A percentile compares a stretch with the other conserved stretches of the same genome.
These are phyloP conservation scores for Monilinia fructigena DNA, from an alignment of 2,329 filamentous ascomycete genomes.

Conservation along the genomic window DNA sequence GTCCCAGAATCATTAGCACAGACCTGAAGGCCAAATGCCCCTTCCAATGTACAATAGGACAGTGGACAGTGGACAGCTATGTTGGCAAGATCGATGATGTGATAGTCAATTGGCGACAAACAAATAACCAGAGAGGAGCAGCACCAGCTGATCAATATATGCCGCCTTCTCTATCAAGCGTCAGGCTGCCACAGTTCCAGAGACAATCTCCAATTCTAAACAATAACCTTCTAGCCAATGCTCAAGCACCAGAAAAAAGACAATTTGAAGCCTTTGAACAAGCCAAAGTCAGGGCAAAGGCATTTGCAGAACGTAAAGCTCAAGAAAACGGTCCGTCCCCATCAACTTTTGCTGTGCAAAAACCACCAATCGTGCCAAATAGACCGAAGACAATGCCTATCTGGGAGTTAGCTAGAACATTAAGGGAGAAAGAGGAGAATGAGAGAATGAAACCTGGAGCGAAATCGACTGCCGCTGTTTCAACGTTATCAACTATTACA, in stretches of 20 bases:
- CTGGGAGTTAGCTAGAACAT: neutral
- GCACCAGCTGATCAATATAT: neutral
- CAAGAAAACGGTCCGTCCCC: neutral
- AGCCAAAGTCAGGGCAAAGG: too few species aligned
- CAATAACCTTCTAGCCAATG: neutral
- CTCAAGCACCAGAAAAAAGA: neutral
- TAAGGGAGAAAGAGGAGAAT: neutral
- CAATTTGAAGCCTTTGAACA: rapidly evolving
- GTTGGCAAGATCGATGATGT: neutral
- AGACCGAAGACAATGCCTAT: neutral
- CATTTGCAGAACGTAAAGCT: neutral
- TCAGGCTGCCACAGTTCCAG: neutral
- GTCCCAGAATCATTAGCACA: too few species aligned
- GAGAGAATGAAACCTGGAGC: too few species aligned
- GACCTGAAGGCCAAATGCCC: neutral
- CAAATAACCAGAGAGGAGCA: neutral
- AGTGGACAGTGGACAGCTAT: too few species aligned
- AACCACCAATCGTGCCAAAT: neutral
- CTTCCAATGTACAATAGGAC: neutral
- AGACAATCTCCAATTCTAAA: neutral
- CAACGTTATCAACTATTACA: neutral
- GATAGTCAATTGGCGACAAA: neutral
- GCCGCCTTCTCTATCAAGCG: neutral
- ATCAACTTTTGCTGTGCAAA: neutral
- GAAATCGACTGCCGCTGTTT: too few species aligned